A percentile compares a stretch with the other conserved stretches of the same genome.
phyloP scores from a whole-genome alignment of 1,139 yeast species.

The Pichia terricola region DNA sequence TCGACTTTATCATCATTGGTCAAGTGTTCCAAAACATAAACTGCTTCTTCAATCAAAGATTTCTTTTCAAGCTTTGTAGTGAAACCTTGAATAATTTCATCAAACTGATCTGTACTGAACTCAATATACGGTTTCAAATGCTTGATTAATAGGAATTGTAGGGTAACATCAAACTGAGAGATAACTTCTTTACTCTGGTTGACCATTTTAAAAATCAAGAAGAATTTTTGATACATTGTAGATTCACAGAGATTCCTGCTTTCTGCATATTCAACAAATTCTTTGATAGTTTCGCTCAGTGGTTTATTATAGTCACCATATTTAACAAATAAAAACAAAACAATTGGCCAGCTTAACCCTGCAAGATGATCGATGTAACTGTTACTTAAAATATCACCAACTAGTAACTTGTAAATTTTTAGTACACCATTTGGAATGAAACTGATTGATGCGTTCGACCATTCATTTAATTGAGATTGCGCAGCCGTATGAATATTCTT shows the following conservation, averaged over 20 bases:
- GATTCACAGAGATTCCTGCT: constrained; percentile 5
- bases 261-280: constrained; percentile 10
- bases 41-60: constrained; percentile 50
- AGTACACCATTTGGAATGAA: constrained; percentile 45
- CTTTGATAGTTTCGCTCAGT: constrained; percentile 8
- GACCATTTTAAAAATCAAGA: constrained; percentile 34
- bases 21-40: constrained; percentile 52
- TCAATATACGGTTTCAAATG: constrained; percentile 13
- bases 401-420: constrained; percentile 53
- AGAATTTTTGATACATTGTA: constrained; percentile 11
- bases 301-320: constrained; percentile 42
- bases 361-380: constrained; percentile 29
- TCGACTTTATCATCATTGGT: constrained; percentile 26
- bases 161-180: constrained; percentile 18
- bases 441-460: constrained; percentile 41
- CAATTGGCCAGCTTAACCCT: constrained; percentile 58
- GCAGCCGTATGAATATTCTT: constrained; percentile 48
- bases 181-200: constrained; percentile 9
- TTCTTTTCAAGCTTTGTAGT: constrained; percentile 42
- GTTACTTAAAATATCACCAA: constrained; percentile 40
- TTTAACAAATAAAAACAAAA: constrained; percentile 48
- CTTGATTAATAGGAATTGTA: constrained; percentile 18
- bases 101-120: constrained; percentile 22
- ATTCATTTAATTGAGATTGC: constrained; percentile 48
- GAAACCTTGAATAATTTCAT: constrained; percentile 38